Conservation (phyloP, 1,284 basidiomycete genomes). For the Neonothopanus nambi region DNA sequence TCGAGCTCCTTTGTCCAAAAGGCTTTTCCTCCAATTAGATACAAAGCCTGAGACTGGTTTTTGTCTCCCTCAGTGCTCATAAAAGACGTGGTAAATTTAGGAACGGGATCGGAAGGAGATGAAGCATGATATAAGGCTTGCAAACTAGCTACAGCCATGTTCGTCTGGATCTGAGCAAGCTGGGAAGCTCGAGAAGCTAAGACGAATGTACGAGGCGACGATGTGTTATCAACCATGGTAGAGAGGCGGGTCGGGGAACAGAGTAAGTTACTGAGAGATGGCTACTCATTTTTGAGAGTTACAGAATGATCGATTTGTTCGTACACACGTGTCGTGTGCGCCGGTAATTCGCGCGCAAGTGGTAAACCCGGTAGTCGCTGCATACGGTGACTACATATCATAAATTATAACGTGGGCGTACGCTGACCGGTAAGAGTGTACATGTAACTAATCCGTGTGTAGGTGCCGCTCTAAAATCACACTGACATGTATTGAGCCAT, state of each 20-base stretch:
- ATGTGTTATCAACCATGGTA: slow-evolving; percentile 32
- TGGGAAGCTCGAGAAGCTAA: slow-evolving; percentile 86
- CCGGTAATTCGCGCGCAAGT: too few species aligned
- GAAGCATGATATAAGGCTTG: slow-evolving; percentile 31
- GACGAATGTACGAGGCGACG: slow-evolving; percentile 46
- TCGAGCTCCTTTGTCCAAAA: slow-evolving; percentile 97
- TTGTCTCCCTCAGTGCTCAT: slow-evolving; percentile 93
- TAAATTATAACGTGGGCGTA: slow-evolving; percentile 4
- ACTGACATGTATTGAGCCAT: slow-evolving; percentile 79
- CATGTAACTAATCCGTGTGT: not conserved
- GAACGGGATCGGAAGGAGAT: slow-evolving; percentile 35
- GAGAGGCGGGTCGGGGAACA: not conserved
- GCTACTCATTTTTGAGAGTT: not conserved
- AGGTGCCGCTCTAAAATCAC: slow-evolving; percentile 20
- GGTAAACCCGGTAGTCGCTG: not conserved
- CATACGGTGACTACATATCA: not conserved
- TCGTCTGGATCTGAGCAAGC: slow-evolving; percentile 87
- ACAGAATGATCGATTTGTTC: too few species aligned
- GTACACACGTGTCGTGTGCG: slow-evolving; percentile 1
- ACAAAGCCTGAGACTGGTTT: slow-evolving; percentile 83
- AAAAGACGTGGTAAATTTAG: slow-evolving; percentile 72
- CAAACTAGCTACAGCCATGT: slow-evolving; percentile 66
- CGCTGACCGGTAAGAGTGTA: not conserved
- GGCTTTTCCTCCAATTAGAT: slow-evolving; percentile 82
- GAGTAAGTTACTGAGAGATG: not conserved